A percentile compares a stretch with the other conserved stretches of the same genome.
phyloP scores from a whole-genome alignment of 2,329 filamentous ascomycete genomes.

The Monilinia polystroma region DNA sequence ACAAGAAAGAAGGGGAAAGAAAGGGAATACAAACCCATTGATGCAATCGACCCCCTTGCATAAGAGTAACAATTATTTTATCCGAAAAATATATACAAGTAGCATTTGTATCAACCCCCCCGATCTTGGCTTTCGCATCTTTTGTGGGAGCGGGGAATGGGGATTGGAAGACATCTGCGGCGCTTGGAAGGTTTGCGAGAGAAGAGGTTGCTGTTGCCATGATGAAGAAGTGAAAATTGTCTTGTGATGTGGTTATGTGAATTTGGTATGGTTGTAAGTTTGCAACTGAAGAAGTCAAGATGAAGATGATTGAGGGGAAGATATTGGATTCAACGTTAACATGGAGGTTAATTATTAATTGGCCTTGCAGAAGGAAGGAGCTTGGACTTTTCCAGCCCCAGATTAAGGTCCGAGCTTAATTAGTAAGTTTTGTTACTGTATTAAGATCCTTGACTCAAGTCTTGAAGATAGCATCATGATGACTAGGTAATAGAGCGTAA shows the following conservation, averaged over 20 bases:
- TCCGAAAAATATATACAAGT: conserved; percentile 75
- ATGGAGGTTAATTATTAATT: not conserved
- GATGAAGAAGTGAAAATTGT: not conserved
- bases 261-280: not conserved
- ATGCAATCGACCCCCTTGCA: conserved; percentile 78
- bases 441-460: too few species aligned
- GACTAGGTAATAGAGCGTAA: too few species aligned
- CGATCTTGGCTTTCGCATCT: conserved; percentile 58
- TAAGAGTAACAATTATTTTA: conserved; percentile 86
- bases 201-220: not conserved
- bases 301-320: not conserved
- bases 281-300: not conserved
- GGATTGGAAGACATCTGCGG: conserved; percentile 26
- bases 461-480: too few species aligned
- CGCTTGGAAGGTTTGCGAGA: not conserved
- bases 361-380: conserved; percentile 7
- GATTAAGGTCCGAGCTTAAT: not conserved
- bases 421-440: too few species aligned
- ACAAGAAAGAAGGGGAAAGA: not conserved
- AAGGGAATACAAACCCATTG: conserved; percentile 72
- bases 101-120: conserved; percentile 69
- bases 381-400: not conserved
- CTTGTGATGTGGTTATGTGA: not conserved
- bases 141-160: conserved; percentile 38
- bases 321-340: not conserved